Evolutionary conservation across 306 rosid genomes (phyloP).

Genomic region (Heteromeles arbutifolia): DNA sequence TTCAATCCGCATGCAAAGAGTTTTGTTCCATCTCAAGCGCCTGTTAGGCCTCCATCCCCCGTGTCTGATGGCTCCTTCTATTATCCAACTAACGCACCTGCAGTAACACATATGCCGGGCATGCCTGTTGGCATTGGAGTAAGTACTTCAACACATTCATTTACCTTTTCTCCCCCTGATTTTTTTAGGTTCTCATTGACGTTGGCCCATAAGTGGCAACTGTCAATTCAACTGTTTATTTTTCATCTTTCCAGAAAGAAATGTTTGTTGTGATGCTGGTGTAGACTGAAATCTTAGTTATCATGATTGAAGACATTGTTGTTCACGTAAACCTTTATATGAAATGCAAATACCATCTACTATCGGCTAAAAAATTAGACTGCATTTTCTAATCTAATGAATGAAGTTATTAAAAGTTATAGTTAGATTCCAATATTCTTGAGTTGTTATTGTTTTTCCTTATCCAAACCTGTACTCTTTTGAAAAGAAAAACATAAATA

Average conservation of each 20-base stretch:
- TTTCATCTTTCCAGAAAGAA: not conserved
- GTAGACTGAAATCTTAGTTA: not conserved
- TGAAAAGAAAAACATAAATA: not conserved
- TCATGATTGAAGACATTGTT: not conserved
- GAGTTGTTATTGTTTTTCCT: not conserved
- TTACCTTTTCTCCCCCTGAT: not conserved
- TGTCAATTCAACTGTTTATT: not conserved
- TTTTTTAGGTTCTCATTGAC: not conserved
- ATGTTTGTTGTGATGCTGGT: not conserved
- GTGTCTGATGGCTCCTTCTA: slow-evolving; percentile 78
- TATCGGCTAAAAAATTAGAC: not conserved
- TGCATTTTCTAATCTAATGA: not conserved
- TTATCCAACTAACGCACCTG: slow-evolving; percentile 48
- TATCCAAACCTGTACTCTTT: not conserved
- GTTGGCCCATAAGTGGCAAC: not conserved
- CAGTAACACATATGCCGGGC: slow-evolving; percentile 63
- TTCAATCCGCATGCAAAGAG: slow-evolving; percentile 95
- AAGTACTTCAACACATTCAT: slow-evolving; percentile 23
- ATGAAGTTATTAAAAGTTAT: not conserved
- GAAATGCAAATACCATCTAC: not conserved
- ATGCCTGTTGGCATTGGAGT: slow-evolving; percentile 85
- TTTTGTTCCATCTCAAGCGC: slow-evolving; percentile 63
- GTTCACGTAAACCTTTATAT: not conserved
- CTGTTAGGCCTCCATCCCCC: slow-evolving; percentile 81
- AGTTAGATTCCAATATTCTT: not conserved